Conservation (phyloP, 768 basidiomycete species). For the Cyathus striatus region DNA sequence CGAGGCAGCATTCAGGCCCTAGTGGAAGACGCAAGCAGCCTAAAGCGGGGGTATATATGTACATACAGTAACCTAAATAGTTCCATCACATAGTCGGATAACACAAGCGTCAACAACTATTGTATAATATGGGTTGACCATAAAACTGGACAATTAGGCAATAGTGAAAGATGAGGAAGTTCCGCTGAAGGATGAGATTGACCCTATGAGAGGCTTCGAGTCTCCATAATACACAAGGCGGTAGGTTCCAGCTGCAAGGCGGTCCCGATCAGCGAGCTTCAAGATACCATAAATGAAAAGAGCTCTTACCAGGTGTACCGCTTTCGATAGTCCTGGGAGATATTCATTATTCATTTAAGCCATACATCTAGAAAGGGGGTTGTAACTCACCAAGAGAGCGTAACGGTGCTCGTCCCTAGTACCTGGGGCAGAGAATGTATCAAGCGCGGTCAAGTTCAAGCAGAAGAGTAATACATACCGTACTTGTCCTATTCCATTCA, state of each 20-base stretch:
- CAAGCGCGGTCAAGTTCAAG: constrained; percentile 1
- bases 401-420: constrained; percentile 59
- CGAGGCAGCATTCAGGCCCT: constrained; percentile 37
- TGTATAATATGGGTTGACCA: too few relatives aligned
- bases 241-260: constrained; percentile 61
- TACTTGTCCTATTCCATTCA: constrained; percentile 56
- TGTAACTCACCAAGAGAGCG: constrained; percentile 54
- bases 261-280: too few relatives aligned
- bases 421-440: constrained; percentile 26
- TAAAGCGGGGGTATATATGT: too few relatives aligned
- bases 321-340: constrained; percentile 55
- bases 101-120: too few relatives aligned
- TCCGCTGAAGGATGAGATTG: constrained; percentile 59
- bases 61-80: too few relatives aligned
- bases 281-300: too few relatives aligned
- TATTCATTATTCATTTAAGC: constrained; percentile 7
- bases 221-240: constrained; percentile 71
- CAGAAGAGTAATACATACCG: constrained; percentile 26
- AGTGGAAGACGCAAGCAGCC: constrained; percentile 59
- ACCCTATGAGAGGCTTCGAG: constrained; percentile 63
- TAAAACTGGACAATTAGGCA: too few relatives aligned
- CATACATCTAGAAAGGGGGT: not conserved
- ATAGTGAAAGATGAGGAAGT: constrained; percentile 60
- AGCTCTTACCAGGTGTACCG: constrained; percentile 48
- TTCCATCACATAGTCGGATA: too few relatives aligned